Evolutionary conservation across 2,329 filamentous ascomycete genomes (phyloP).

Genomic region (Claviceps monticola): DNA sequence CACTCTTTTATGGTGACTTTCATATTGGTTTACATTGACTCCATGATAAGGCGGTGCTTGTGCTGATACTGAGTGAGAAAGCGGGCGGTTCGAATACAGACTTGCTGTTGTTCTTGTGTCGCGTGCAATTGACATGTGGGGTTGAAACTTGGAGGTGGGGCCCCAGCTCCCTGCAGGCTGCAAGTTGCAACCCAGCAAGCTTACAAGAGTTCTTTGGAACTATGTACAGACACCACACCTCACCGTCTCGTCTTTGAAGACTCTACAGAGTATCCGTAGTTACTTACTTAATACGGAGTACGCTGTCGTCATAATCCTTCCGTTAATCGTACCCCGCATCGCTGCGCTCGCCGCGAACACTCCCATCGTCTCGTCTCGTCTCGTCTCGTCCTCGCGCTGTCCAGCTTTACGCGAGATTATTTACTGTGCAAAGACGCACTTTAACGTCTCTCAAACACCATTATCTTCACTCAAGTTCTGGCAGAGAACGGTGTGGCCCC

Average conservation of each 20-base stretch:
- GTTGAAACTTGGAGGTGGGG: background rate
- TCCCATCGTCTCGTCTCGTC: background rate
- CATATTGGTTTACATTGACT: slow-evolving; percentile 37
- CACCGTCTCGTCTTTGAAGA: background rate
- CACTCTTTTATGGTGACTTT: slow-evolving; percentile 91
- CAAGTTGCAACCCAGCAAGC: background rate
- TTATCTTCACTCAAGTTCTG: background rate
- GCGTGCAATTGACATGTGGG: background rate
- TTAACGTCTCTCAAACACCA: background rate
- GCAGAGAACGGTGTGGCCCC: background rate
- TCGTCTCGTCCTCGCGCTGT: no score
- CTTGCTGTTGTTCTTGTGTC: background rate
- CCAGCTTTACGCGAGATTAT: background rate
- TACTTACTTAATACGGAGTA: no score
- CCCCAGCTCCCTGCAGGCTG: slow-evolving; percentile 1
- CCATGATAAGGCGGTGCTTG: no score
- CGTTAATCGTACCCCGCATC: background rate
- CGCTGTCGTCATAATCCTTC: slow-evolving; percentile 1
- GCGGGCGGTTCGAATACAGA: background rate
- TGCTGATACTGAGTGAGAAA: background rate
- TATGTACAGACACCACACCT: background rate
- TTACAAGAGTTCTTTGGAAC: background rate
- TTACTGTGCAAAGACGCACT: background rate
- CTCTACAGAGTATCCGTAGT: background rate
- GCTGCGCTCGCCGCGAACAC: background rate